Base-by-base conservation (phyloP, 225 moss, liverwort and hornwort genomes). In the Lunularia cruciata region DNA sequence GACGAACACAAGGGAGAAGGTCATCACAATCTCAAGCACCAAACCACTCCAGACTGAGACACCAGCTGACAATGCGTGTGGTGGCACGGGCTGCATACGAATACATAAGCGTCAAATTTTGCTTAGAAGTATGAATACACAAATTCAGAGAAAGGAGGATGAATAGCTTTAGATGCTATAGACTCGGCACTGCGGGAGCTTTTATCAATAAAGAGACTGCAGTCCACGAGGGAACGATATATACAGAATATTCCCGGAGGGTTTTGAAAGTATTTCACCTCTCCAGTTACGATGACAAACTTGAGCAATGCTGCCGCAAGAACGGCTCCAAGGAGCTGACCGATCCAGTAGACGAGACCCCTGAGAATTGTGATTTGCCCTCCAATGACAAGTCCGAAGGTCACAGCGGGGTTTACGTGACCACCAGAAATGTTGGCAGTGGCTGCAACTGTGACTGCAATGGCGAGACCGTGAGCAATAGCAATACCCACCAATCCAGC, bases 401-500 rank as follows among this genome's bases (percentile, higher is more conserved):
- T 86, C 8, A 90, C 86, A 0, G 90, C 90, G 16, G 88, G 90
- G 72, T 90, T 90, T 20, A 90, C 88, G 34, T 90, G 90, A 0
- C 88, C 88, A 2, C 90, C 90, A 4, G 86, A 86, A 71, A 90
- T 86, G 71, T 84, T 86, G 0, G 90, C 88, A 5, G 90, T 90
- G 13, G 47, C 47, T 8, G 88, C 90, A n/a, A 90, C 88, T 0
- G 83, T 72, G 22, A 86, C 14, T 12, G 76, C 82, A 20, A 90
- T 47, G 0, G 75, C 90, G 0, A 88, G 16, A 6, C 90, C 90
- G 65, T 88, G 88, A 0, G 90, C 88, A 0, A 83, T 5, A 6
- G 88, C 90, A 49, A 90, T 81, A 10, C 81, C 40, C 30, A 88
- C 64, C 43, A 90, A 58, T 0, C 90, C 90, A 2, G 77, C 83